Evolutionary conservation across 345 rosid species (phyloP).

Genomic region (Luvunga scandens): DNA sequence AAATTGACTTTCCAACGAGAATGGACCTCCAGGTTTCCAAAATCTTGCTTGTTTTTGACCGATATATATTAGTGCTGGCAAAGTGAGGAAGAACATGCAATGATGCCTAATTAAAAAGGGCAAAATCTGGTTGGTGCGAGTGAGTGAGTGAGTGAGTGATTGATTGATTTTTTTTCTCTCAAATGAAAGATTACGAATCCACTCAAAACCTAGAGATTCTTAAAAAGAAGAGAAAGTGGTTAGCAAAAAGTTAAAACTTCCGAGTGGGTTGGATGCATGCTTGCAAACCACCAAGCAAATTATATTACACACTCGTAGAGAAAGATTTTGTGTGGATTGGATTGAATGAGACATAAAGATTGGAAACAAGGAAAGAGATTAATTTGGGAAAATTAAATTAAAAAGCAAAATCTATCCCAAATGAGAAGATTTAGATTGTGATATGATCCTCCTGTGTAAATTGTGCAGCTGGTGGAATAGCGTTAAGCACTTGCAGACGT

Average conservation of each 20-base stretch:
- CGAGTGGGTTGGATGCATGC: slow-evolving; percentile 21
- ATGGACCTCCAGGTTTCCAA: not conserved
- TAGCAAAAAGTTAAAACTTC: not conserved
- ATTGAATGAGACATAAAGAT: not conserved
- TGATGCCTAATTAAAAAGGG: not conserved
- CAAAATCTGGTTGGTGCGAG: not conserved
- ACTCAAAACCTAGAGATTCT: slow-evolving; percentile 9
- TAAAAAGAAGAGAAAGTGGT: slow-evolving; percentile 7
- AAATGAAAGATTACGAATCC: not conserved
- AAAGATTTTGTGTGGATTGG: not conserved
- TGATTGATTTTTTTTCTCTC: not conserved
- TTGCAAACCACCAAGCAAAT: slow-evolving; percentile 16
- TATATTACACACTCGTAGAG: not conserved
- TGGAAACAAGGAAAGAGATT: no score
- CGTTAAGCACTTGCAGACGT: no score
- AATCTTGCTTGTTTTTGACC: not conserved
- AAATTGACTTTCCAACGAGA: not conserved
- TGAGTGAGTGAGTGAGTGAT: not conserved
- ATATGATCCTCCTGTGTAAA: no score
- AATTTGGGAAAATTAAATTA: no score
- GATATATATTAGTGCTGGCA: not conserved
- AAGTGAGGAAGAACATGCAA: not conserved
- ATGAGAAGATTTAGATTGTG: no score
- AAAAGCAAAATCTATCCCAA: no score
- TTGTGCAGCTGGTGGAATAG: no score